Evolutionary conservation across 1,139 yeast species (phyloP), one percentile per base, ranked within the genome.

Genomic region (Ashbya aceris): DNA sequence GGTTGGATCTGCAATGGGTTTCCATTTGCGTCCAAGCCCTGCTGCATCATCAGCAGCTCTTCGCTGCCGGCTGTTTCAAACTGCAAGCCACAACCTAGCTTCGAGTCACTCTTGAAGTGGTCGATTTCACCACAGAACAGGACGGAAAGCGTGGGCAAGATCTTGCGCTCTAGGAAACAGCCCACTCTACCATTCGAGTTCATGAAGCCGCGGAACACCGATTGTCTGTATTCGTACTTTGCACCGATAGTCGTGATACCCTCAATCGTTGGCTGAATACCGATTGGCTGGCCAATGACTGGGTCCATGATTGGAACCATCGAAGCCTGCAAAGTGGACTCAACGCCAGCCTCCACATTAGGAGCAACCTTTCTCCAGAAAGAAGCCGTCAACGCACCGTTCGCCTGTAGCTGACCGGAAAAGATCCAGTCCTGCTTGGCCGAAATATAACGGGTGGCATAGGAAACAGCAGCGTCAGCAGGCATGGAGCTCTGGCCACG

Each of bases 171-270:
- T 64, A 91, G 73, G 70, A 86, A 80, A 55, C 91, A 86, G 46
- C 84, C 75, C 44, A 91, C 94, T 70, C 85, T 87, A 66, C 98
- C 98, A 48, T 75, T 73, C 43, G 95, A 79, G 68, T 89, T 96
- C 49, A 91, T 62, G 67, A 89, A 95, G 59, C 97, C 97, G 68
- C 98, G 81, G 77, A 86, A 87, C 44, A 86, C 82, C 47, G 95
- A 82, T 68, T 87, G 94, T 70, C 96, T 87, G 76, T 87, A 93
- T 70, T 91, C 98, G 68, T 91, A 91, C 70, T 89, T 91, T 58
- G 96, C 96, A 67, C 96, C 98, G 45, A 91, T 66, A 49, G 96
- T 84, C 56, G 99, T 89, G 56, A 77, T 76, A 59, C 95, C 97
- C 62, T 89, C 96, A 46, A 86, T 73, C 41, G 81, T 79, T 37